Base-by-base conservation (phyloP, 768 basidiomycete genomes). In the Dendrothele bispora region DNA sequence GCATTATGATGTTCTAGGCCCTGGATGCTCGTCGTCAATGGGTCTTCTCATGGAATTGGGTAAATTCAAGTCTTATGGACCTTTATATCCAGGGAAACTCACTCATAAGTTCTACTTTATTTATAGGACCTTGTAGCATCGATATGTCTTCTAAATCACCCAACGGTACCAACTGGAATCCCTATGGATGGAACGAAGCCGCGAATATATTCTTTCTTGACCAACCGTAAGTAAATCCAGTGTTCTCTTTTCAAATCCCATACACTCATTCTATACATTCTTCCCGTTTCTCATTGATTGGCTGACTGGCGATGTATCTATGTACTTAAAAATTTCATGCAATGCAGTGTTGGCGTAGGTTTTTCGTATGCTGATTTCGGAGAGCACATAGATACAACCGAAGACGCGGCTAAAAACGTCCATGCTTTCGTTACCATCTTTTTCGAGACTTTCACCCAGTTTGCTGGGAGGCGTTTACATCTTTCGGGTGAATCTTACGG, bases 341-440 rank as follows among this genome's bases (percentile, higher is more conserved):
- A n/a, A n/a, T n/a, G n/a, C 25, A 51, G 50, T 18, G 82, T 84
- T 20, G 83, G 82, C 2, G 85, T 86, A 5, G 86, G 85, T 1
- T 88, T 83, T 60, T 85, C 82, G 2, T 86, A 85, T 49, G 80
- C 83, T 2, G 84, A 88, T 52, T 79, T 75, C 50, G 84, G 82
- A 3, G 80, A 88, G 65, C 79, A 73, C 1, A 71, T 88, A 15
- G 81, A 79, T 48, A 89, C 85, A 0, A 87, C 89, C 0, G 88
- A 91, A 63, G 83, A 83, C n/a, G 90, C 89, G 0, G 85, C 88
- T 4, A 79, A 77, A 52, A 85, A 91, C 56, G 70, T 91, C 30
- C 74, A 84, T 40, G 83, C 88, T 0, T 91, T 91, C 64, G 71
- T 91, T 44, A 70, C 79, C 2, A 84, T 92, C 46, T 90, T 91